Conservation (phyloP, 2,329 filamentous ascomycete species). For the Pseudogymnoascus sp. region DNA sequence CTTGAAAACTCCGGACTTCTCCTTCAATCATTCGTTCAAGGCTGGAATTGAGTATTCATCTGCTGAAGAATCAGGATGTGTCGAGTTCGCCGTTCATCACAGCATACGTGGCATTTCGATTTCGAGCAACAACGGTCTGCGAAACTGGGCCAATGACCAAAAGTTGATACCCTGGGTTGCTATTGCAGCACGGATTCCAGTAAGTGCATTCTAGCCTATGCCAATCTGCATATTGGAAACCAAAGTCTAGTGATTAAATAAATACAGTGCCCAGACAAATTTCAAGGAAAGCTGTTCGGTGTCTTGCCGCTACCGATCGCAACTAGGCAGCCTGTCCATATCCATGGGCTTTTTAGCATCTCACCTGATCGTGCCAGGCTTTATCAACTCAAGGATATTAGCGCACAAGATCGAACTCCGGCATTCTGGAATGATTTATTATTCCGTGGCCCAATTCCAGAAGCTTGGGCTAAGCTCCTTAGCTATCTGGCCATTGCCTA, state of each 20-base stretch:
- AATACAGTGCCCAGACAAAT: slow-evolving; percentile 7
- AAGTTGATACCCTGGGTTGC: slow-evolving; percentile 31
- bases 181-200: slow-evolving; percentile 26
- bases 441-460: slow-evolving; percentile 19
- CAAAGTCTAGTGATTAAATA: not conserved
- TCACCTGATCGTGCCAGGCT: slow-evolving; percentile 29
- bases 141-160: slow-evolving; percentile 24
- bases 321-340: slow-evolving; percentile 30
- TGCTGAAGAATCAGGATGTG: slow-evolving; percentile 14
- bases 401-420: not conserved
- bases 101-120: slow-evolving; percentile 21
- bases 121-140: slow-evolving; percentile 16
- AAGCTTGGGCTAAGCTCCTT: slow-evolving; percentile 13
- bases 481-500: slow-evolving; percentile 7
- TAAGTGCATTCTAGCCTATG: slow-evolving; percentile 14
- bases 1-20: not conserved
- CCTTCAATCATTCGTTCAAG: slow-evolving; percentile 21
- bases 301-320: slow-evolving; percentile 29
- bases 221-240: not conserved
- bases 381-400: slow-evolving; percentile 20
- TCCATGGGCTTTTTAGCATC: slow-evolving; percentile 31
- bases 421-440: not conserved
- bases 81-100: slow-evolving; percentile 22
- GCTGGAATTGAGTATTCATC: slow-evolving; percentile 12
- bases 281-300: slow-evolving; percentile 27